Evolutionary conservation across 2,329 filamentous ascomycete species (phyloP), one percentile per base, ranked within the genome.

Genomic region (Fusarium sp.): DNA sequence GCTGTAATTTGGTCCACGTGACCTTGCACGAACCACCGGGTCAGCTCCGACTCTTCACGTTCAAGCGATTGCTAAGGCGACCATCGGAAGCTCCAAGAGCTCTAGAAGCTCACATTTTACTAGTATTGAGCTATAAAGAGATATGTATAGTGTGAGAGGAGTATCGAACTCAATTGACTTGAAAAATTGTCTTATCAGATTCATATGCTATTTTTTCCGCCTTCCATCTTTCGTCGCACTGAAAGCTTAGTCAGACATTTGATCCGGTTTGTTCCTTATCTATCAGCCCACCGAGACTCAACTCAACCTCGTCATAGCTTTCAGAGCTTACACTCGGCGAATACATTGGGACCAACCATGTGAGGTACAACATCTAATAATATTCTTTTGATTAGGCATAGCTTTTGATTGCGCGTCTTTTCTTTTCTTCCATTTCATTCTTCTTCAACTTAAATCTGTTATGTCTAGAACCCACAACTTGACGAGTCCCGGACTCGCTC

Each of bases 1-100:
- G 36, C 33, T 51, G 34, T 64, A 67, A 65, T 76, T 61, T 31
- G 3, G 11, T 59, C 66, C 79, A 80, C 78, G 79, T 80, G 79
- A 80, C 64, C 58, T 64, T 10, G 23, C 38, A 53, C 33, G 49
- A 71, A 59, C 46, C 29, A 34, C 46, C 20, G 11, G 46, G 27
- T 10, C 16, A 61, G 65, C 65, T 71, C 55, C 55, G 40, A 55
- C 38, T 65, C 40, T 67, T 60, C 36, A 69, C 58, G 36, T 63
- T 66, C 18, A 29, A 44, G 50, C 65, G 58, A 61, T 70, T 61
- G 61, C 36, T 56, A 49, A 69, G 68, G 68, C 61, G 54, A 70
- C 57, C 46, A 29, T 61, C 53, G 51, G 67, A 61, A 62, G 34
- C 56, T 70, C 61, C 64, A 40, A 65, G 46, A 50, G 38, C 60